A percentile compares a stretch with the other conserved stretches of the same genome.
These are phyloP conservation scores for Paecilomyces variotii DNA, from an alignment of 2,329 filamentous ascomycete genomes.

Conservation along the genomic window DNA sequence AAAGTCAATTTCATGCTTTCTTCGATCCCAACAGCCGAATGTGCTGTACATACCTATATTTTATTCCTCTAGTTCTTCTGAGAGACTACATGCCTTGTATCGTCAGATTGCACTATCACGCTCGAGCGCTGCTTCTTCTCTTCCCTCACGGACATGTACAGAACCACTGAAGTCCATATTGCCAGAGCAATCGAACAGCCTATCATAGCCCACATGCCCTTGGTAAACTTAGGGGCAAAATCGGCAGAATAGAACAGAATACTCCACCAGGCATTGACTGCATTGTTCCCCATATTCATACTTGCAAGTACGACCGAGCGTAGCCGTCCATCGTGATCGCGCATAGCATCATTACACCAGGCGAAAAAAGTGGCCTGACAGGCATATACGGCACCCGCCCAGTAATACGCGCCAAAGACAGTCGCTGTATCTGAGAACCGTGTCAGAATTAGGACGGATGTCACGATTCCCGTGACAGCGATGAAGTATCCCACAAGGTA, in stretches of 20 bases:
- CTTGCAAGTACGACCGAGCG: conserved; percentile 60
- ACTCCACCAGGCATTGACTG: conserved; percentile 66
- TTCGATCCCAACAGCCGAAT: too few relatives aligned
- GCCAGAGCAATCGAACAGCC: conserved; percentile 12
- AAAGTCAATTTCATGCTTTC: too few relatives aligned
- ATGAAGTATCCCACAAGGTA: neutral
- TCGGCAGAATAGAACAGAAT: conserved; percentile 62
- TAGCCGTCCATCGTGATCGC: conserved; percentile 55
- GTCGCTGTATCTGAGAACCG: conserved; percentile 45
- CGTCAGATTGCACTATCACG: neutral
- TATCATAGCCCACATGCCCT: conserved; percentile 32
- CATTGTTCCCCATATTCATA: conserved; percentile 63
- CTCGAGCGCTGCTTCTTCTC: neutral
- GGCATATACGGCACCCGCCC: conserved; percentile 62
- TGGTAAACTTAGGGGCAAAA: conserved; percentile 58
- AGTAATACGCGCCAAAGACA: conserved; percentile 61
- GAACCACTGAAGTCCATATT: conserved; percentile 4
- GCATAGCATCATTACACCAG: conserved; percentile 65
- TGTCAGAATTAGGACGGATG: conserved; percentile 41
- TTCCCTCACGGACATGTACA: neutral
- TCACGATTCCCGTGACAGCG: neutral
- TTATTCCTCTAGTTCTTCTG: neutral
- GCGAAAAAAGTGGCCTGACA: conserved; percentile 69
- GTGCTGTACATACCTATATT: too few relatives aligned
- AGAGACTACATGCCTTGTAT: neutral